phyloP scores from a whole-genome alignment of 768 basidiomycete genomes.

The Punctularia strigosozonata region DNA sequence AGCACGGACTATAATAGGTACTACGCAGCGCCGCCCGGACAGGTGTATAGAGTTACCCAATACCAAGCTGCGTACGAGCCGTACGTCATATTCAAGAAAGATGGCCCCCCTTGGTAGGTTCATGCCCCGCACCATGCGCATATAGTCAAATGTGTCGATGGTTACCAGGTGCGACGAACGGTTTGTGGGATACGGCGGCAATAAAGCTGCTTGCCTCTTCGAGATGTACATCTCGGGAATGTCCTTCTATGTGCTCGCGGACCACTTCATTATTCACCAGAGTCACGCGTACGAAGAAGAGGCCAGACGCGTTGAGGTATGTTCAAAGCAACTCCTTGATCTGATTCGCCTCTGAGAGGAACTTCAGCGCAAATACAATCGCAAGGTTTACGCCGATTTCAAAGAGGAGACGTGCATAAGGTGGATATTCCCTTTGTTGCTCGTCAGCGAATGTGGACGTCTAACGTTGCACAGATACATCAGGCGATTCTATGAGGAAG shows the following conservation, averaged over 20 bases:
- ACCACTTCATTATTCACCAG: slow-evolving; percentile 86
- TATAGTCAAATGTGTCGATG: neutral
- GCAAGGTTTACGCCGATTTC: slow-evolving; percentile 68
- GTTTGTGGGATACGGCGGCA: slow-evolving; percentile 84
- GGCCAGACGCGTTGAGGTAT: slow-evolving; percentile 58
- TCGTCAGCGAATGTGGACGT: neutral
- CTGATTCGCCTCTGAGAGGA: neutral
- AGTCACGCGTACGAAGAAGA: slow-evolving; percentile 74
- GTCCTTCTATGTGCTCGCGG: slow-evolving; percentile 71
- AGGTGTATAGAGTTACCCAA: slow-evolving; percentile 61
- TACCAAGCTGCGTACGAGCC: slow-evolving; percentile 87
- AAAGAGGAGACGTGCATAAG: slow-evolving; percentile 66
- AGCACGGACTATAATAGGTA: slow-evolving; percentile 69
- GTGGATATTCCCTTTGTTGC: slow-evolving; percentile 19
- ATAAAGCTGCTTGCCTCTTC: slow-evolving; percentile 87
- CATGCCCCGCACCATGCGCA: neutral
- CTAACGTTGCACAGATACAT: slow-evolving; percentile 37
- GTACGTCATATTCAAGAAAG: slow-evolving; percentile 70
- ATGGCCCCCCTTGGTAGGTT: slow-evolving; percentile 5
- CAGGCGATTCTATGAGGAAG: slow-evolving; percentile 41
- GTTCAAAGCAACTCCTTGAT: slow-evolving; percentile 1
- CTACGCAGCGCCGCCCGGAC: slow-evolving; percentile 46
- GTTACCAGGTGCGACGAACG: slow-evolving; percentile 77
- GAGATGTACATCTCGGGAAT: slow-evolving; percentile 86
- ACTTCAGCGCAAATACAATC: slow-evolving; percentile 56